Evolutionary conservation across 495 filamentous ascomycete species (phyloP).

Genomic region (Ascodesmis nigricans): DNA sequence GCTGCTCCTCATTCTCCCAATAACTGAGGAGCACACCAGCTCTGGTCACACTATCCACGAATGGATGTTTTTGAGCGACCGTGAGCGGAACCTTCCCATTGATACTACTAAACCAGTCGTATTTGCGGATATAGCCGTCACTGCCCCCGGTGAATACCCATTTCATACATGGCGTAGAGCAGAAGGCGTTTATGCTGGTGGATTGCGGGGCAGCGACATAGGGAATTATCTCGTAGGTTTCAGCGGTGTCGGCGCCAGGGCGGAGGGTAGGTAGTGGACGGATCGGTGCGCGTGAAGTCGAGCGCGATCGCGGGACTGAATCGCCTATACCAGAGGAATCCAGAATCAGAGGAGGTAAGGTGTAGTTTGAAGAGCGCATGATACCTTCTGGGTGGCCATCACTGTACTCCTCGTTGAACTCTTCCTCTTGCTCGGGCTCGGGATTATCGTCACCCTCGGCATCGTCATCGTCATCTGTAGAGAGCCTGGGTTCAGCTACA

Average conservation of each 20-base stretch:
- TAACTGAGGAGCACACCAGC: slow-evolving; percentile 83
- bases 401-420: slow-evolving; percentile 33
- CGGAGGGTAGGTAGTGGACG: slow-evolving; percentile 43
- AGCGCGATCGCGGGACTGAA: slow-evolving; percentile 15
- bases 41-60: slow-evolving; percentile 84
- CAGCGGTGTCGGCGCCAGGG: slow-evolving; percentile 60
- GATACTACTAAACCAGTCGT: slow-evolving; percentile 82
- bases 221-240: slow-evolving; percentile 82
- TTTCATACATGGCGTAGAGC: slow-evolving; percentile 80
- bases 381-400: slow-evolving; percentile 37
- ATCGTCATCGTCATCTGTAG: slow-evolving; percentile 28
- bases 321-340: slow-evolving; percentile 4
- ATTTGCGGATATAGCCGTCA: slow-evolving; percentile 87
- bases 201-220: slow-evolving; percentile 91
- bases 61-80: slow-evolving; percentile 87
- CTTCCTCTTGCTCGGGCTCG: slow-evolving; percentile 23
- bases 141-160: slow-evolving; percentile 88
- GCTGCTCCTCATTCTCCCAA: slow-evolving; percentile 69
- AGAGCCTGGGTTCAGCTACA: too few species aligned
- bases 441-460: slow-evolving; percentile 21
- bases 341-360: background rate
- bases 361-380: slow-evolving; percentile 3
- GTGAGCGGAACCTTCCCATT: slow-evolving; percentile 88
- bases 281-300: slow-evolving; percentile 22
- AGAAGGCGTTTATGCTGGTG: slow-evolving; percentile 84